Conservation (phyloP, 306 rosid species). For the Pyrus bretschneideri region DNA sequence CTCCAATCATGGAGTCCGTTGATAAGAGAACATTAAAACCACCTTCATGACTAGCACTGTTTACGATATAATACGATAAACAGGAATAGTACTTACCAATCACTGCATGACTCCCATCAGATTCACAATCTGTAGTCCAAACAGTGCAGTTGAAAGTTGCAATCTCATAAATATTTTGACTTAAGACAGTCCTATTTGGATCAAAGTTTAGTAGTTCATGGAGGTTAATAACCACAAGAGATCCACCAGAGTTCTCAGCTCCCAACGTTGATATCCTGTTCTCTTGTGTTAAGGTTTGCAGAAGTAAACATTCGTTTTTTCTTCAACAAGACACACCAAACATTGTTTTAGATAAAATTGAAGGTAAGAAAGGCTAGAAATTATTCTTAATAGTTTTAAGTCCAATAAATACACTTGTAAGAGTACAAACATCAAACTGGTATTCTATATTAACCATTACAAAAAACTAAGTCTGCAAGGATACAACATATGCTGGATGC, state of each 20-base stretch:
- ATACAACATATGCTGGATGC: constrained; percentile 57
- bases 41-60: neutral
- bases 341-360: neutral
- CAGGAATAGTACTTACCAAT: constrained; percentile 46
- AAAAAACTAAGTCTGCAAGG: constrained; percentile 25
- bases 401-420: neutral
- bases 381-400: neutral
- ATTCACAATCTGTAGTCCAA: constrained; percentile 75
- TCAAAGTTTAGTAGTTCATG: constrained; percentile 48
- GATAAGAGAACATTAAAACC: neutral
- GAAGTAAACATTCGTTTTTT: neutral
- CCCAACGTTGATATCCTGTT: constrained; percentile 73
- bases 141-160: constrained; percentile 60
- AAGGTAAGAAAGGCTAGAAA: neutral
- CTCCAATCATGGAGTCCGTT: neutral
- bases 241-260: constrained; percentile 63
- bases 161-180: constrained; percentile 45
- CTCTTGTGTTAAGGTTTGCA: constrained; percentile 44
- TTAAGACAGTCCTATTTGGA: constrained; percentile 26
- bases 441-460: neutral
- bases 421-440: neutral
- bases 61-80: neutral
- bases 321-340: neutral
- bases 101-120: constrained; percentile 49
- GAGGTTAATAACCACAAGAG: constrained; percentile 48